These are phyloP conservation scores for Echeveria elegans DNA, from an alignment of 164 flowering plant species.

Conservation along the genomic window DNA sequence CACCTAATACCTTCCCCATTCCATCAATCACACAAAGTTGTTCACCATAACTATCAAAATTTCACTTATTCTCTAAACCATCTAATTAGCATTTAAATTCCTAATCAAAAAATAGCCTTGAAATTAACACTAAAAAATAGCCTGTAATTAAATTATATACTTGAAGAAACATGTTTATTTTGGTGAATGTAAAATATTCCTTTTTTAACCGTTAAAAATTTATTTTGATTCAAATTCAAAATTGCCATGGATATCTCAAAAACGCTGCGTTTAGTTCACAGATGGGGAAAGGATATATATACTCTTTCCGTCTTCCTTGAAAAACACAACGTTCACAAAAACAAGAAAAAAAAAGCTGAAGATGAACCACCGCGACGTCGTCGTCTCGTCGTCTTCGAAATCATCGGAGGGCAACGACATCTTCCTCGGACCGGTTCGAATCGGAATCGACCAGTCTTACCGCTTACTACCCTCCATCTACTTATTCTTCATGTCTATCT, in stretches of 20 bases:
- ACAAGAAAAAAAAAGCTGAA: not conserved
- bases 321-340: conserved; percentile 6
- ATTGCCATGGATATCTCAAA: not conserved
- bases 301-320: not conserved
- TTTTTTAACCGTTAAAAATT: too few species aligned
- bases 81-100: too few species aligned
- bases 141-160: too few species aligned
- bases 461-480: conserved; percentile 66
- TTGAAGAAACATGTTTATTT: too few species aligned
- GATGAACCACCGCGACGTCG: conserved; percentile 19
- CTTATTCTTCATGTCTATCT: conserved; percentile 48
- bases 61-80: not conserved
- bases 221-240: not conserved
- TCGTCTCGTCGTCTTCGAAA: too few species aligned
- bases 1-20: conserved; percentile 3
- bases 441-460: conserved; percentile 46
- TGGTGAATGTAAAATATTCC: too few species aligned
- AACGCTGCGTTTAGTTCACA: not conserved
- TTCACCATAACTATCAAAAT: not conserved
- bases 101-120: too few species aligned
- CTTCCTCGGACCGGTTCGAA: conserved; percentile 9
- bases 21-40: not conserved
- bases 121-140: too few species aligned
- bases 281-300: not conserved
- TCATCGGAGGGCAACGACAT: conserved; percentile 10